A percentile compares a stretch with the other conserved stretches of the same genome.
These are phyloP conservation scores for Talaromyces pinophilus DNA, from an alignment of 2,329 filamentous ascomycete species.

Conservation along the genomic window DNA sequence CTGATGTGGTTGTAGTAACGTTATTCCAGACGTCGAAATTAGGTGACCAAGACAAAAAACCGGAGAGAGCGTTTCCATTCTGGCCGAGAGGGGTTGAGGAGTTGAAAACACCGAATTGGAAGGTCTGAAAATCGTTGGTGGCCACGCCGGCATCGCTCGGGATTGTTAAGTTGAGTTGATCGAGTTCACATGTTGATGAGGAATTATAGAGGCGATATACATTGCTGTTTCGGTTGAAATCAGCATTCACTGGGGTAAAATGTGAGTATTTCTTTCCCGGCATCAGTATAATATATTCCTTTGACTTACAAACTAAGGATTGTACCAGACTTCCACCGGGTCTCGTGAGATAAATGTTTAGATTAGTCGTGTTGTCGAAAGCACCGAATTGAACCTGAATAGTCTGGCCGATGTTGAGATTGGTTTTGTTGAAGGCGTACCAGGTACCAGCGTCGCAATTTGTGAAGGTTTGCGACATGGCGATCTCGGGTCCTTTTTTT, in stretches of 20 bases:
- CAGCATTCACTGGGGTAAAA: slow-evolving; percentile 1
- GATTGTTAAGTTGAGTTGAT: slow-evolving; percentile 16
- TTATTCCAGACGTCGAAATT: slow-evolving; percentile 7
- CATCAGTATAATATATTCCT: neutral
- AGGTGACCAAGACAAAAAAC: slow-evolving; percentile 8
- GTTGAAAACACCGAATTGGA: slow-evolving; percentile 15
- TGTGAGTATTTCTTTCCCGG: neutral
- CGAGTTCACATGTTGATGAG: slow-evolving; percentile 14
- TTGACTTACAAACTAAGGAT: neutral
- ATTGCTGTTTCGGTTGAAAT: neutral
- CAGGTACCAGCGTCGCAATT: neutral
- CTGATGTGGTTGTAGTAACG: slow-evolving; percentile 4
- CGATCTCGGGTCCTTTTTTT: neutral
- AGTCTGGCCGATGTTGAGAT: slow-evolving; percentile 2
- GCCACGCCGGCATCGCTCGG: slow-evolving; percentile 1
- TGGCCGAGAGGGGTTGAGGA: neutral
- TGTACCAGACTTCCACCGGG: slow-evolving; percentile 7
- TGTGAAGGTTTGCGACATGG: slow-evolving; percentile 4
- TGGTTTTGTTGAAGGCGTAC: neutral
- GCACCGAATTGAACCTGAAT: slow-evolving; percentile 12
- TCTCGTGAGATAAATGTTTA: neutral
- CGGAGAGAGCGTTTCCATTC: neutral
- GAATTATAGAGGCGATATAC: slow-evolving; percentile 13
- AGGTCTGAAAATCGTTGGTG: neutral
- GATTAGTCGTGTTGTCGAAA: neutral